Evolutionary conservation across 1,284 basidiomycete species (phyloP).

Genomic region (Microbotryum silenes-acaulis): DNA sequence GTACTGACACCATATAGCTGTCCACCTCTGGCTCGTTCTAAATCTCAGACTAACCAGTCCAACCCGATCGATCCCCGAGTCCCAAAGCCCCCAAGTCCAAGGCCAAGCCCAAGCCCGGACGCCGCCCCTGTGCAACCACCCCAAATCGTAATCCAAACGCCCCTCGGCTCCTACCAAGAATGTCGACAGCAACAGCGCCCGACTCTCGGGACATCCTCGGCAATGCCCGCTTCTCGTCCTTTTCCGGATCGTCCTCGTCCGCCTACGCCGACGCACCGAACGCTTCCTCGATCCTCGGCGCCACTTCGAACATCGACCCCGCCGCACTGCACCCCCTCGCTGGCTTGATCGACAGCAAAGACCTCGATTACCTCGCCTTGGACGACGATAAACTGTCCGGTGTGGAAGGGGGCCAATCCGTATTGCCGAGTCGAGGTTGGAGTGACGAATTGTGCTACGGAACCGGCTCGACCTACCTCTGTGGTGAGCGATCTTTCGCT

Average conservation of each 20-base stretch:
- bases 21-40: neutral
- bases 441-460: conserved; percentile 99
- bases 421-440: conserved; percentile 91
- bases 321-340: conserved; percentile 84
- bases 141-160: neutral
- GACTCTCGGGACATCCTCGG: conserved; percentile 29
- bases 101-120: too few relatives aligned
- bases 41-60: neutral
- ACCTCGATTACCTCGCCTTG: conserved; percentile 77
- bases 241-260: conserved; percentile 34
- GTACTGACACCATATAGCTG: conserved; percentile 4
- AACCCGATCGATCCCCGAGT: too few relatives aligned
- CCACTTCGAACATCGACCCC: conserved; percentile 71
- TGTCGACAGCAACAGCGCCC: conserved; percentile 12
- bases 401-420: conserved; percentile 72
- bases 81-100: too few relatives aligned
- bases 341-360: conserved; percentile 59
- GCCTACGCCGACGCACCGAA: conserved; percentile 55
- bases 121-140: neutral
- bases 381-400: conserved; percentile 88
- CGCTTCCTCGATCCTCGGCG: conserved; percentile 65
- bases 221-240: conserved; percentile 19
- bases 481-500: conserved; percentile 57
- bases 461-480: conserved; percentile 95
- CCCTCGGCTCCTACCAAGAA: neutral